Percentiles rank a stretch among this genome's conserved stretches.
Evolutionary conservation across 768 basidiomycete genomes (phyloP).

Genomic region (Ramaria sp.): DNA sequence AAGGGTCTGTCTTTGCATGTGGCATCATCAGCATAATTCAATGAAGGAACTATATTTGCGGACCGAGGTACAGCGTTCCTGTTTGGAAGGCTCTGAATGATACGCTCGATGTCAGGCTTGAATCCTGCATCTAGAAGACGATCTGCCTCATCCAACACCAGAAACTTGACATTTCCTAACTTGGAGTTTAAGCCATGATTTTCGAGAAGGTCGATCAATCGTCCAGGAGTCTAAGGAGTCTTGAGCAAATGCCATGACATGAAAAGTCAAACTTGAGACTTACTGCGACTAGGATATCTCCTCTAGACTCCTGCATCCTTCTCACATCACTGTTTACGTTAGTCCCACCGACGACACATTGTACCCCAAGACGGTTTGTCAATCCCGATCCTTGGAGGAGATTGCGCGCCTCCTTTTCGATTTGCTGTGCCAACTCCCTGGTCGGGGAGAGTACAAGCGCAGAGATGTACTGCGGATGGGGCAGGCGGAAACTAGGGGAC

Average conservation of each 20-base stretch:
- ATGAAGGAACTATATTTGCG: neutral
- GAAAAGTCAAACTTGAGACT: slow-evolving; percentile 15
- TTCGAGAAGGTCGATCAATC: slow-evolving; percentile 26
- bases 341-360: slow-evolving; percentile 45
- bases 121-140: slow-evolving; percentile 30
- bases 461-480: slow-evolving; percentile 11
- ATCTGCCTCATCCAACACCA: slow-evolving; percentile 31
- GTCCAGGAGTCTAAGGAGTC: slow-evolving; percentile 29
- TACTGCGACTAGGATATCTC: slow-evolving; percentile 5
- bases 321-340: slow-evolving; percentile 19
- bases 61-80: slow-evolving; percentile 8
- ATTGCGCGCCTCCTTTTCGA: slow-evolving; percentile 16
- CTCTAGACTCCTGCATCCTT: slow-evolving; percentile 16
- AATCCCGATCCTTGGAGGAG: slow-evolving; percentile 21
- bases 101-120: slow-evolving; percentile 12
- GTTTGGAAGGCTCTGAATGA: slow-evolving; percentile 15
- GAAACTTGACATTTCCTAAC: slow-evolving; percentile 27
- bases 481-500: neutral
- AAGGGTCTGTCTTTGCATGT: slow-evolving; percentile 27
- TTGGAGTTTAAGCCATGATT: slow-evolving; percentile 25
- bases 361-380: slow-evolving; percentile 30
- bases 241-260: slow-evolving; percentile 19
- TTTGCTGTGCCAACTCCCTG: slow-evolving; percentile 24
- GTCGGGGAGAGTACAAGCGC: slow-evolving; percentile 28
- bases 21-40: slow-evolving; percentile 7